Evolutionary conservation across 2,329 filamentous ascomycete genomes (phyloP), one percentile per base, ranked within the genome.

Genomic region (Aspergillus spinulosporus): DNA sequence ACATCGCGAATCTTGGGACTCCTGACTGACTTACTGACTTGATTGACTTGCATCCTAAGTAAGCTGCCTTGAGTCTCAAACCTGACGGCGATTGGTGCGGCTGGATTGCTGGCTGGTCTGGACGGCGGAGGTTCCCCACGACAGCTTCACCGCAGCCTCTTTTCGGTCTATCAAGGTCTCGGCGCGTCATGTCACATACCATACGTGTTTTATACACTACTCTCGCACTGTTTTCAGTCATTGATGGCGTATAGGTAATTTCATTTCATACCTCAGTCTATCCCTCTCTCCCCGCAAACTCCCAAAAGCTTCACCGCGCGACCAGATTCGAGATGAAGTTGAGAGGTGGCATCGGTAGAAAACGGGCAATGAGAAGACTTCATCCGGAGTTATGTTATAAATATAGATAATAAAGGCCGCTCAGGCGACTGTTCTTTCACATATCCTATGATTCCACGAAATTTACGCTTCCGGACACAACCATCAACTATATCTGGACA

Each of bases 121-220:
- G 58, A 54, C 49, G 54, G 46, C 49, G 49, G 52, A 55, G 50
- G 15, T 61, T 56, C 54, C 52, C 61, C 59, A 60, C 59, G 59
- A 59, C 53, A 48, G 28, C 56, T 72, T 21, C 70, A 72, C 70
- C 70, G 70, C 67, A 72, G 62, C 49, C 70, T 70, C 63, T 64
- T 71, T 72, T 68, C 53, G 69, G 69, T 56, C 51, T 14, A 15
- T 47, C 53, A 36, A 50, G 29, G 54, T 51, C 46, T 44, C 34
- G 57, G 53, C 43, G 8, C 14, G 55, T 60, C 32, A 7, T 31
- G 53, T 60, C 34, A 12, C 15, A 34, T 58, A 61, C 54, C 36
- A 56, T 59, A 65, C 44, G 1, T 28, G 9, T 26, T 36, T 12
- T 28, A n/a, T 28, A 45, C 39, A 5, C 5, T 15, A 29, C 28